Base-by-base conservation (phyloP, 1,284 basidiomycete genomes). In the Thecaphora thlaspeos region DNA sequence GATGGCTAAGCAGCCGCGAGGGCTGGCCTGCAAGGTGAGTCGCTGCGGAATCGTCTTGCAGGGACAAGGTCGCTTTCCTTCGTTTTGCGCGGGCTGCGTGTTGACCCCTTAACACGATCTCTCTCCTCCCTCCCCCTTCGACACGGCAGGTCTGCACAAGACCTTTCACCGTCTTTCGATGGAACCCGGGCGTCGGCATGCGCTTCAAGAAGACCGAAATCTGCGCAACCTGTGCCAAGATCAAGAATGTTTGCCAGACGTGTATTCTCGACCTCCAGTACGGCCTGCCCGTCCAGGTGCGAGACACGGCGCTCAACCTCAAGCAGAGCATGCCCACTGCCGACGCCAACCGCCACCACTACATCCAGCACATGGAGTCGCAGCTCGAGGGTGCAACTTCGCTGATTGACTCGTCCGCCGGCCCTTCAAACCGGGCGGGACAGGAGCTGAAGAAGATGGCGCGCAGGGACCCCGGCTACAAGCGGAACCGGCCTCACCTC, bases 211-310 rank as follows among this genome's bases (percentile, higher is more conserved):
- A 91, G 70, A 99, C 95, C 4, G 94, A 97, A 61, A 88, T 98
- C 65, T 99, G 95, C 80, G 92, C 95, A 78, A 97, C 95, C 1
- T 98, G 95, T 73, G 90, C 94, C 36, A 98, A 96, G 82, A 88
- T 96, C 71, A 96, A 97, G 83, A 96, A 98, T 74, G 90, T 95
- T 39, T 99, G 95, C 81, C 95, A 98, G 81, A 97, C 93, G 1
- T 98, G 95, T 79, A 82, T 99, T 24, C 82, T 99, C 32, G 95
- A 99, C 78, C 84, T 80, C 17, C 92, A 97, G 79, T 99, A 92
- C 71, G 91, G 91, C 17, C 81, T 99, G 41, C 95, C 95, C 1
- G 93, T 92, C 0, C 95, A 99, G 82, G 93, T 98, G 15, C 83
- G 95, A 55, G 95, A 99, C 79, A 94, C 93, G 0, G 95, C 95